phyloP scores from a whole-genome alignment of 2,329 filamentous ascomycete genomes.

The Sporothrix globosa region DNA sequence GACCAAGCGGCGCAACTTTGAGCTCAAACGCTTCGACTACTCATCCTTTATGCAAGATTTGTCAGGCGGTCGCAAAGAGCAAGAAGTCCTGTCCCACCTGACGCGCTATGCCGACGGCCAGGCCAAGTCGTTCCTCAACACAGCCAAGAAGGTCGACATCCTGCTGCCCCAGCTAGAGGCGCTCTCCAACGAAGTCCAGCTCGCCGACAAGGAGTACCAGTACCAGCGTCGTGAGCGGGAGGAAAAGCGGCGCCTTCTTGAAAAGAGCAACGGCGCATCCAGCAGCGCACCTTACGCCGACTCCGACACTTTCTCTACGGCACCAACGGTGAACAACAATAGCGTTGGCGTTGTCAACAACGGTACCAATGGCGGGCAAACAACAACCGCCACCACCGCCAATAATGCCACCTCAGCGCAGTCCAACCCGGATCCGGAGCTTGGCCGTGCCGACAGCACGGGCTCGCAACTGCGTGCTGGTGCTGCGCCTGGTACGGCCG shows the following conservation, averaged over 20 bases:
- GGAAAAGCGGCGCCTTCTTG: constrained; percentile 85
- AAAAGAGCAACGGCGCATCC: constrained; percentile 71
- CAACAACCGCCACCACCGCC: constrained; percentile 41
- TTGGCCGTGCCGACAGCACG: constrained; percentile 74
- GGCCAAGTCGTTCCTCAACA: constrained; percentile 76
- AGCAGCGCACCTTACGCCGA: constrained; percentile 52
- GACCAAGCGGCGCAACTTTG: constrained; percentile 88
- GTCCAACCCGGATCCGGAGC: constrained; percentile 66
- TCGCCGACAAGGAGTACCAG: constrained; percentile 95
- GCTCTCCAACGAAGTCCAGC: constrained; percentile 81
- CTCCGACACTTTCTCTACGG: constrained; percentile 31
- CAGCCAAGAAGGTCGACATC: constrained; percentile 83
- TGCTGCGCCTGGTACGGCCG: constrained; percentile 50
- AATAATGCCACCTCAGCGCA: constrained; percentile 33
- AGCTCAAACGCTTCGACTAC: constrained; percentile 97
- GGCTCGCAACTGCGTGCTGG: constrained; percentile 66
- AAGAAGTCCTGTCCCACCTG: constrained; percentile 91
- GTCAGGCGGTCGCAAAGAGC: constrained; percentile 98
- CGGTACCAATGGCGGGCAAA: constrained; percentile 11
- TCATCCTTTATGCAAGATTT: constrained; percentile 99
- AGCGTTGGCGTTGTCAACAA: background rate
- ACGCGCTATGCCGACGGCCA: constrained; percentile 94
- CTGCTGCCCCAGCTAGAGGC: constrained; percentile 90
- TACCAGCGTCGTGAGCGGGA: constrained; percentile 93
- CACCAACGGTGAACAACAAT: background rate